A percentile compares a stretch with the other conserved stretches of the same genome.
phyloP scores from a whole-genome alignment of 176 grass and related monocot species.

The Thalia dealbata region DNA sequence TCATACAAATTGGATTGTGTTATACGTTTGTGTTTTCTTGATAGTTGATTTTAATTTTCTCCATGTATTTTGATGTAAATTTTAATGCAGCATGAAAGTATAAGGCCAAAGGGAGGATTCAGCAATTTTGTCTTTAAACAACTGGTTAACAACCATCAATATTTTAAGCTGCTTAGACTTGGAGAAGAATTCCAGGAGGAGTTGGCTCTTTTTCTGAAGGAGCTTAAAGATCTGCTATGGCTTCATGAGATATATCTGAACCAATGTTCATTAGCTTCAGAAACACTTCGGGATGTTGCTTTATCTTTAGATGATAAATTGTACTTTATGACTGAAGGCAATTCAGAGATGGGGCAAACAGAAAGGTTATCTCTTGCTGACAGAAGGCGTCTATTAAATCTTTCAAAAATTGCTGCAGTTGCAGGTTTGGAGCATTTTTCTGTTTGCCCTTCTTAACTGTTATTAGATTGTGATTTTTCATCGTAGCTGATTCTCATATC shows the following conservation, averaged over 20 bases:
- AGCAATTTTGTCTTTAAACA: conserved; percentile 86
- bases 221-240: conserved; percentile 66
- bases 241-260: conserved; percentile 84
- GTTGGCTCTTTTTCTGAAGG: conserved; percentile 75
- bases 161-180: conserved; percentile 74
- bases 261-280: conserved; percentile 67
- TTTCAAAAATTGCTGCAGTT: conserved; percentile 86
- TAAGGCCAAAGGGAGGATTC: conserved; percentile 85
- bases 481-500: neutral
- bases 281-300: conserved; percentile 62
- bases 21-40: neutral
- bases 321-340: conserved; percentile 11
- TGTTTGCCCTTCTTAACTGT: conserved; percentile 1
- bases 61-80: neutral
- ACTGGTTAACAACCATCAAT: conserved; percentile 37
- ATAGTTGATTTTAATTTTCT: neutral
- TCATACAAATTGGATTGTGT: neutral
- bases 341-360: conserved; percentile 27
- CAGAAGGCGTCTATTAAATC: conserved; percentile 78
- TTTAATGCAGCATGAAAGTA: conserved; percentile 81
- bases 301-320: conserved; percentile 21
- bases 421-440: conserved; percentile 46
- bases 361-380: conserved; percentile 48
- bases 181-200: conserved; percentile 98
- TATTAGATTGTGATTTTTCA: conserved; percentile 4